phyloP scores from a whole-genome alignment of 441 rosid species.

The Iberis amara region DNA sequence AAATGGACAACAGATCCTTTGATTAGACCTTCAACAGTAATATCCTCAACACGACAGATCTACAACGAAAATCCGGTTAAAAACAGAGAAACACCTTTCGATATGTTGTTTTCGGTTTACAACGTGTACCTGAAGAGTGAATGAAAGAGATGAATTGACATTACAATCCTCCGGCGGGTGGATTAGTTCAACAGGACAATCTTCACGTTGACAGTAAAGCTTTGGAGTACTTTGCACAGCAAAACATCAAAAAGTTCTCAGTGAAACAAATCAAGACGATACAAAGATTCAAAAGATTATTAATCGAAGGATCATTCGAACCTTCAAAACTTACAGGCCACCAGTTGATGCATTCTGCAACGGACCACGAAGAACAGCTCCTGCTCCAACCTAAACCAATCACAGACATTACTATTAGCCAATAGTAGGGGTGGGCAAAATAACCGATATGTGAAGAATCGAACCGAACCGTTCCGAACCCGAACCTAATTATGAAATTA shows the following conservation, averaged over 20 bases:
- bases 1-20: slow-evolving; percentile 82
- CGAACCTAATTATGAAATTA: too few species aligned
- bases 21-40: slow-evolving; percentile 60
- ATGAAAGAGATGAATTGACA: slow-evolving; percentile 75
- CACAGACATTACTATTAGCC: slow-evolving; percentile 22
- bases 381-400: slow-evolving; percentile 69
- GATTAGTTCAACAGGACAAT: slow-evolving; percentile 76
- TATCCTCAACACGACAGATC: slow-evolving; percentile 90
- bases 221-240: slow-evolving; percentile 48
- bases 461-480: too few species aligned
- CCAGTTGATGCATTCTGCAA: slow-evolving; percentile 65
- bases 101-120: background rate
- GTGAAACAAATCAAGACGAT: background rate
- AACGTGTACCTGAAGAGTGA: slow-evolving; percentile 72
- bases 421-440: too few species aligned
- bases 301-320: slow-evolving; percentile 26
- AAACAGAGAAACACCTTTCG: slow-evolving; percentile 5
- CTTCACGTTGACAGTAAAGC: slow-evolving; percentile 69
- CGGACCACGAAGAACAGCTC: slow-evolving; percentile 72
- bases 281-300: background rate
- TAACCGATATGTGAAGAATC: too few species aligned
- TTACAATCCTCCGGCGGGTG: slow-evolving; percentile 95
- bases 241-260: slow-evolving; percentile 25
- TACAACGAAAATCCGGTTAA: slow-evolving; percentile 36
- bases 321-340: slow-evolving; percentile 61